phyloP scores from a whole-genome alignment of 768 basidiomycete species.

The Podaxis mareebaensis region DNA sequence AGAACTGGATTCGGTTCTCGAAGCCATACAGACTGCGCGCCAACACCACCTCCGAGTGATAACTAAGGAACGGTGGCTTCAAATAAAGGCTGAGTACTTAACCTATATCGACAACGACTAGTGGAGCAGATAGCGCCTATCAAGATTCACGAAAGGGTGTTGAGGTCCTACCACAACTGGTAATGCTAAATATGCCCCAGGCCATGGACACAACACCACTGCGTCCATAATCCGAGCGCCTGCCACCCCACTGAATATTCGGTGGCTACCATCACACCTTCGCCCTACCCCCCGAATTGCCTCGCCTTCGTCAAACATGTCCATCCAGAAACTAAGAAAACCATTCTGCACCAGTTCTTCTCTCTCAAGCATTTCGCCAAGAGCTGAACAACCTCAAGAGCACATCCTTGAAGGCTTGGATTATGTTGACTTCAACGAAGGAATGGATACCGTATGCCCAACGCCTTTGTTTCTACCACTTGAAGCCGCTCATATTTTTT shows the following conservation, averaged over 20 bases:
- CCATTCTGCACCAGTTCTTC: slow-evolving; percentile 67
- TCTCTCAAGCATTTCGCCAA: slow-evolving; percentile 36
- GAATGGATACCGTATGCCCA: slow-evolving; percentile 66
- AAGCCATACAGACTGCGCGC: slow-evolving; percentile 38
- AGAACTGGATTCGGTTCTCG: background rate
- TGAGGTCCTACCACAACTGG: background rate
- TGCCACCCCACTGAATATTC: background rate
- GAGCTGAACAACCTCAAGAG: background rate
- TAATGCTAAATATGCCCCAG: background rate
- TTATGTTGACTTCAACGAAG: slow-evolving; percentile 80
- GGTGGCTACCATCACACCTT: slow-evolving; percentile 17
- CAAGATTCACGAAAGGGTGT: slow-evolving; percentile 26
- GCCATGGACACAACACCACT: background rate
- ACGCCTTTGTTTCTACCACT: background rate
- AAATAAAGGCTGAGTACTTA: slow-evolving; percentile 67
- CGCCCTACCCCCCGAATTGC: slow-evolving; percentile 62
- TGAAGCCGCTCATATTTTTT: background rate
- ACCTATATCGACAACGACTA: slow-evolving; percentile 52
- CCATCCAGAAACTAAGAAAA: slow-evolving; percentile 79
- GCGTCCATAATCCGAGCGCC: background rate
- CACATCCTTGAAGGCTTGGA: slow-evolving; percentile 47
- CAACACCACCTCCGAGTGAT: slow-evolving; percentile 63
- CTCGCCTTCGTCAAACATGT: slow-evolving; percentile 72
- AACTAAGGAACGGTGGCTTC: slow-evolving; percentile 61
- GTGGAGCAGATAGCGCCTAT: slow-evolving; percentile 44